Base-by-base conservation (phyloP, 1,139 yeast genomes). In the Tardiomyces blankii region DNA sequence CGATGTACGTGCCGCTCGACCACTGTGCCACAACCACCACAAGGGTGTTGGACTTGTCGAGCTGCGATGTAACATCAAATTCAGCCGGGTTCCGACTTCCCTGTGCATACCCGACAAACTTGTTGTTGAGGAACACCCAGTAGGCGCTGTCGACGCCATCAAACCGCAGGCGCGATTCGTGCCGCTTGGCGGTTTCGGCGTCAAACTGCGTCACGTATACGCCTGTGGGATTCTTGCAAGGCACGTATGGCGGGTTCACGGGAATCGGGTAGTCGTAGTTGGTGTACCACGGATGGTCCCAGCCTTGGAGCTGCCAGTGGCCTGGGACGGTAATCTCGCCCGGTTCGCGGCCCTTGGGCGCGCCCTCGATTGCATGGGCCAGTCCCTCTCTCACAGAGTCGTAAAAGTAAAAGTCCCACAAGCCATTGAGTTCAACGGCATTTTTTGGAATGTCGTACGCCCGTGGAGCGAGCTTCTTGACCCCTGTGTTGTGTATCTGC, bases 231-330 rank as follows among this genome's bases (percentile, higher is more conserved):
- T 66, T 66, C 16, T 30, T 12, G n/a, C 9, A 30, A 4, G 35
- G 35, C 8, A 65, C 65, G 47, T 51, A 52, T 7, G 70, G 70
- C 1, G 68, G 68, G 45, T 65, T 59, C 33, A 59, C 57, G 5
- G 66, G 63, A 49, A 66, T 56, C 2, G 68, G 67, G 46, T 54
- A 66, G 18, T 52, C 52, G 42, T 56, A 54, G 47, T 66, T 66
- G 14, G 69, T 65, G 46, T 66, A 66, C 28, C 53, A 59, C 1
- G 70, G 70, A 1, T 48, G 47, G 14, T 66, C 68, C 43, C 48
- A 58, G 4, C 68, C 68, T 48, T 65, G 67, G 19, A 65, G 49
- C 51, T 66, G 69, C 68, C 69, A 66, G 47, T 63, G 65, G 9
- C 68, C 67, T 2, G 70, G 69, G 16, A 66, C 70, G 0, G 45